Percentiles rank a stretch among this genome's conserved stretches.
Conservation (phyloP, 1,284 basidiomycete genomes). For the Tausonia pullulans region DNA sequence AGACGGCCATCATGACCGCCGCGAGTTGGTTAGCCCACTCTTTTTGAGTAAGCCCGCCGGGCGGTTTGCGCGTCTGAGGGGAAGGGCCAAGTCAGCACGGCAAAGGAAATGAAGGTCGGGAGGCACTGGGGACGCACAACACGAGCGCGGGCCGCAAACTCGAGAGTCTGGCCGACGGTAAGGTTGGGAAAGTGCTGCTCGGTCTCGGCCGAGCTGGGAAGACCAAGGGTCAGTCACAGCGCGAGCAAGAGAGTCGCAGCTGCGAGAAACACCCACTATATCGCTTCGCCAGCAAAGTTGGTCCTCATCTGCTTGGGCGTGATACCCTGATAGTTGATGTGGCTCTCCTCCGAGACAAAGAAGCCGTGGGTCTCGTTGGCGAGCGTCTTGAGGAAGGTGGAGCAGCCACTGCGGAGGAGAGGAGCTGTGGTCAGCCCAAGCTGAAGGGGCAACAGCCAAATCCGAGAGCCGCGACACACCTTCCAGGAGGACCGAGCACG, state of each 20-base stretch:
- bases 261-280: conserved; percentile 23
- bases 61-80: conserved; percentile 31
- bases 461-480: conserved; percentile 26
- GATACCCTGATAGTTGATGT: conserved; percentile 36
- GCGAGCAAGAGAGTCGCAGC: not conserved
- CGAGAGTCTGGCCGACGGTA: conserved; percentile 39
- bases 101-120: not conserved
- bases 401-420: conserved; percentile 43
- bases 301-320: conserved; percentile 32
- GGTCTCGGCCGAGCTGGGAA: conserved; percentile 31
- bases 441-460: not conserved
- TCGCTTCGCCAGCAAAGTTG: conserved; percentile 37
- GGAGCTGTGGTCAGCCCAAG: not conserved
- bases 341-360: conserved; percentile 33
- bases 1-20: conserved; percentile 40
- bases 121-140: not conserved
- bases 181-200: conserved; percentile 44
- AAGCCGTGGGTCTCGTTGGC: conserved; percentile 44
- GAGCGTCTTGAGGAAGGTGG: conserved; percentile 44
- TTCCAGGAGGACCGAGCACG: conserved; percentile 49
- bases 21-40: conserved; percentile 36
- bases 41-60: conserved; percentile 32
- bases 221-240: not conserved
- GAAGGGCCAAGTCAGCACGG: conserved; percentile 25
- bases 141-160: conserved; percentile 31